A percentile compares a stretch with the other conserved stretches of the same genome.
Conservation (phyloP, 1,284 basidiomycete species). For the Cryptococcus deneoformans region DNA sequence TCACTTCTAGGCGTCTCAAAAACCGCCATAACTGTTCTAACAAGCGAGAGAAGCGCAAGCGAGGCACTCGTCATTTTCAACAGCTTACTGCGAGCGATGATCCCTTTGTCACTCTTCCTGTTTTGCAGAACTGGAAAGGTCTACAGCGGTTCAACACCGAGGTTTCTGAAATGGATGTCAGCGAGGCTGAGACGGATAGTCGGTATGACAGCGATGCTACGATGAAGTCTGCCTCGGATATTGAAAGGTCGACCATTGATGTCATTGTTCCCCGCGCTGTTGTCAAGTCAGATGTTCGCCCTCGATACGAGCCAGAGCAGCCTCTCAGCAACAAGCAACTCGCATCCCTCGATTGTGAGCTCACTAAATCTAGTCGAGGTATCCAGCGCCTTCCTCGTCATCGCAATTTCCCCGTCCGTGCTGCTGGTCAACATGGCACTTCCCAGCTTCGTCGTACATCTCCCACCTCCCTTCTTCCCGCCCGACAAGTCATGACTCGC, state of each 20-base stretch:
- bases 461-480: slow-evolving; percentile 12
- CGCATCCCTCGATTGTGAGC: not conserved
- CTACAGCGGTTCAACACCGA: not conserved
- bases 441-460: slow-evolving; percentile 12
- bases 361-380: not conserved
- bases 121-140: slow-evolving; percentile 3
- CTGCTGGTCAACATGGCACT: slow-evolving; percentile 9
- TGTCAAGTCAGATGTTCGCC: slow-evolving; percentile 1
- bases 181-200: slow-evolving; percentile 3
- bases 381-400: slow-evolving; percentile 3
- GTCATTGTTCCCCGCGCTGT: not conserved
- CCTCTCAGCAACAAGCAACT: slow-evolving; percentile 9
- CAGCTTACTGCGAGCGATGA: slow-evolving; percentile 8
- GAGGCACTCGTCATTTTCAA: too few species aligned
- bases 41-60: too few species aligned
- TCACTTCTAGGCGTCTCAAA: too few species aligned
- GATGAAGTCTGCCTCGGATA: not conserved
- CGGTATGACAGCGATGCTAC: slow-evolving; percentile 5
- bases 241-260: not conserved
- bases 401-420: slow-evolving; percentile 3
- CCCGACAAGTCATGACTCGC: not conserved
- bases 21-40: too few species aligned
- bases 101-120: slow-evolving; percentile 11
- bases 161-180: slow-evolving; percentile 6
- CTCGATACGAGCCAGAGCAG: slow-evolving; percentile 4